Base-by-base conservation (phyloP, 2,329 filamentous ascomycete genomes). In the Pestalotiopsis sp. region DNA sequence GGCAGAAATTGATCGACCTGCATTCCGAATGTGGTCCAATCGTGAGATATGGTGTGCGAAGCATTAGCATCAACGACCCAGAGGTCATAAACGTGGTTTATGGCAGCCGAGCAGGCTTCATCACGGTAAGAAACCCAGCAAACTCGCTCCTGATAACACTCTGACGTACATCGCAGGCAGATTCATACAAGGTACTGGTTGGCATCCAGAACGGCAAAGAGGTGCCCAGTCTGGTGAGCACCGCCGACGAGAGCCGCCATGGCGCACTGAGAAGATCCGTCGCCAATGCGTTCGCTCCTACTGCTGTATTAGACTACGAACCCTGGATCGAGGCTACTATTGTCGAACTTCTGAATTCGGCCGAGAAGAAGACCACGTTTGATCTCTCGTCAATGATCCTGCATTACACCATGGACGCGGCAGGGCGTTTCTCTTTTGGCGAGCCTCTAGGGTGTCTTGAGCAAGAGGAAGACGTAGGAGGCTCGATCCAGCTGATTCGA, bases 41-140 rank as follows among this genome's bases (percentile, higher is more conserved):
- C 11, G 72, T 77, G 4, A 72, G 75, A 13, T 75, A 75, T 41
- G 74, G 75, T 4, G 74, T 74, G 9, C 67, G 70, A 5, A 73
- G 70, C 23, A 68, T 76, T 31, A 76, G 74, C 31, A 72, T 77
- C 38, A 76, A 64, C 39, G 75, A 77, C 36, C 74, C 74, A 2
- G 74, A 74, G 41, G 71, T 73, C 14, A 74, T 76, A 38, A 72
- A 68, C 6, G 61, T 73, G 6, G 73, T 73, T 5, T 77, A 76
- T n/a, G 73, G 73, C 27, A 74, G 72, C 57, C 72, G 74, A 25
- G 68, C 68, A 1, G 73, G 73, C 0, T 76, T 76, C 63, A 71
- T 71, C 23, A 75, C 72, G 31, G 74, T 72, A 74, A 17, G 56
- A 12, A 13, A 5, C 17, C 38, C 59, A 14, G 9, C 13, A 4